Base-by-base conservation (phyloP, 768 basidiomycete species). In the Tricholoma furcatifolium region DNA sequence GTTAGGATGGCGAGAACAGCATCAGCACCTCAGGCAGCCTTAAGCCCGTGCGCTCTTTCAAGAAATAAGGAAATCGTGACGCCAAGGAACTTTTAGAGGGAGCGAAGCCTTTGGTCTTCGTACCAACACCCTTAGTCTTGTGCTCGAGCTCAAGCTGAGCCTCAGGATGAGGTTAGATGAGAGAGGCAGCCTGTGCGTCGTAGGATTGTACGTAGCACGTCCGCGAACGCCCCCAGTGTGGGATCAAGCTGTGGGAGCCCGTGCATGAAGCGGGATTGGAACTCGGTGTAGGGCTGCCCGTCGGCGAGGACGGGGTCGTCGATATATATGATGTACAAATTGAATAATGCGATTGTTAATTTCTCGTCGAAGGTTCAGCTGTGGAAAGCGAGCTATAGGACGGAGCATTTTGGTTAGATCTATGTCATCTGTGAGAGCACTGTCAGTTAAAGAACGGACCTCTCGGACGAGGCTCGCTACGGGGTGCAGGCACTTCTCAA, bases 351-450 rank as follows among this genome's bases (percentile, higher is more conserved):
- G 17, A 61, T 54, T 21, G 49, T 50, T 11, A 24, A 36, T 24
- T 62, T 62, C 35, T 56, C 56, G 21, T 53, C 51, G 8, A 64
- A 54, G 3, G 59, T 55, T 36, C 50, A 55, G 7, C 50, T 48
- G 8, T 43, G 38, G 41, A 59, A 64, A 1, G 48, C 58, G 7
- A 59, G 51, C 61, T 64, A 47, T 35, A 11, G 2, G 12, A 27
- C 11, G 39, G n/a, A 30, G 12, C 34, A 32, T 11, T 35, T 3
- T 12, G 2, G 4, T 17, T 17, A 44, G 34, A 38, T 27, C 27
- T 27, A 27, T 7, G 27, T 27, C 21, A 31, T 14, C 2, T 4
- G 1, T 6, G 17, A 38, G 12, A 21, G 21, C 41, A 20, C 3
- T n/a, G n/a, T n/a, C n/a, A n/a, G n/a, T 30, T 43, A 21, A 20